Base-by-base conservation (phyloP, 768 basidiomycete species). In the Naganishia randhawae region DNA sequence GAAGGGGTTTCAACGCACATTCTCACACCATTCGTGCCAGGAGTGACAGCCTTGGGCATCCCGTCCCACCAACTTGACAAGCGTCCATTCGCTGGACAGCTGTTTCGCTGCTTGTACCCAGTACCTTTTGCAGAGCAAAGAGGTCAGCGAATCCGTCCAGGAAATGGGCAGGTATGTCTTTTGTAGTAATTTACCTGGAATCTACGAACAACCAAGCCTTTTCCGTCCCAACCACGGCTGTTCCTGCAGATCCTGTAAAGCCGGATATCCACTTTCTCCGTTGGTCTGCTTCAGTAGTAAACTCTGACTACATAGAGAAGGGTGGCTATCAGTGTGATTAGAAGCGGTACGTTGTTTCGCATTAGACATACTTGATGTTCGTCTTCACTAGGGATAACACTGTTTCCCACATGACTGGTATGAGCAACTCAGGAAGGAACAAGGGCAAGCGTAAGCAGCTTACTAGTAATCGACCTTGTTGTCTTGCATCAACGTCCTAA, bases 381-480 rank as follows among this genome's bases (percentile, higher is more conserved):
- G 45, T 78, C 77, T 57, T 76, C 77, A 51, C 72, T 75, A 5
- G 76, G 75, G 17, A 78, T 73, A 22, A 77, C 69, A 63, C 77
- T 78, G 61, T 52, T 37, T 29, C 22, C 3, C 29, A 10, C 32
- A 27, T 31, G 39, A 41, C 31, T 42, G 7, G 35, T 22, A 9
- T 13, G 37, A 64, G 25, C 14, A 11, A 51, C 4, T 31, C 27
- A 19, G 19, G 39, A n/a, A 22, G 17, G 29, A 53, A 11, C 14
- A 33, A 29, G 25, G 32, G 39, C 22, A 64, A 7, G 50, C 42
- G 37, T 10, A 42, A n/a, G 17, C 19, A 11, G 73, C 77, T 69
- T 51, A 77, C 77, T 77, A 77, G 71, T 74, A 78, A 67, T 78
- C 76, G n/a, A 77, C 31, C 57, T 76, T 76, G 22, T 72, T 72